Base-by-base conservation (phyloP, 1,139 yeast genomes). In the Magnusiomyces fungicola region DNA sequence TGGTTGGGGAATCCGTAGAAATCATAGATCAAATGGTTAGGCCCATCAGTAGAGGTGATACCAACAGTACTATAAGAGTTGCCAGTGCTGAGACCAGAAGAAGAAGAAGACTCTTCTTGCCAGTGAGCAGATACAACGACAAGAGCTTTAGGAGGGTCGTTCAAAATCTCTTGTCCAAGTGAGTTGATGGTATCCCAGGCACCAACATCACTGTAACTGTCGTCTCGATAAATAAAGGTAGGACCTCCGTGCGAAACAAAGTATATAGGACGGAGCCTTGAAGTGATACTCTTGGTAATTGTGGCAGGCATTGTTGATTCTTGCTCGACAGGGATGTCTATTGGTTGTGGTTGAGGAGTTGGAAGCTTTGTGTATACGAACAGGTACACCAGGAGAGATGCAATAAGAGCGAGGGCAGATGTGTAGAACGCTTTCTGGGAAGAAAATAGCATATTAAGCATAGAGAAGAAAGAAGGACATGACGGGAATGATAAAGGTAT, bases 161-260 rank as follows among this genome's bases (percentile, higher is more conserved):
- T 72, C 14, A 56, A 49, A 54, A 84, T 79, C 34, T 68, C 67
- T 21, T 63, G 56, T 1, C 94, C 94, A 18, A 82, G 54, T 21
- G 64, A 56, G 44, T 70, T 65, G 9, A 80, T 70, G 3, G 69
- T 68, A n/a, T 71, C 68, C 70, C 76, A 81, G 0, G 92, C 90
- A 2, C 85, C 85, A 14, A 57, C 55, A 53, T 80, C 75, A 19
- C 56, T 58, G 25, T 53, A 52, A 22, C 47, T 45, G 30, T 66
- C 67, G 33, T 73, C 74, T 22, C 69, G 64, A 58, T 80, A 75
- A 73, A 82, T 76, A 62, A 84, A 82, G 1, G 82, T 79, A 3
- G 94, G 94, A 1, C 89, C 90, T 2, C 94, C 94, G 65, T 85
- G 94, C 32, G 87, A 79, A 48, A 83, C 62, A 63, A 84, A 85